Evolutionary conservation across 345 rosid genomes (phyloP).

Genomic region (Salix caprea): DNA sequence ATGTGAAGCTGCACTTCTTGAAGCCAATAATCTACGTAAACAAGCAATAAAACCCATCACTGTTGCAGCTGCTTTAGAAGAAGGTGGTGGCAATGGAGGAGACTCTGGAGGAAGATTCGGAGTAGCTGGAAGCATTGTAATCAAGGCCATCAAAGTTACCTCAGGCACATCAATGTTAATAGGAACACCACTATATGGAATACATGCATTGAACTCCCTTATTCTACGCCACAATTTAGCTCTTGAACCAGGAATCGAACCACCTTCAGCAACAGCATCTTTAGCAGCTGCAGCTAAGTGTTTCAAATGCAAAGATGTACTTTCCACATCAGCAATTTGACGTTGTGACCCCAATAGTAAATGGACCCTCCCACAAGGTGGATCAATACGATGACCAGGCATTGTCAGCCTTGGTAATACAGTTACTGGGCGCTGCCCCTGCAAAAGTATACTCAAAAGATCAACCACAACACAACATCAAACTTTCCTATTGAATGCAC

Average conservation of each 20-base stretch:
- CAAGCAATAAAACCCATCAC: slow-evolving; percentile 95
- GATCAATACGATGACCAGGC: slow-evolving; percentile 99
- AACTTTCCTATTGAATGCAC: slow-evolving; percentile 1
- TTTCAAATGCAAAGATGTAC: slow-evolving; percentile 76
- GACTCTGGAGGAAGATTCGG: slow-evolving; percentile 93
- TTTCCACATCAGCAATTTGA: slow-evolving; percentile 62
- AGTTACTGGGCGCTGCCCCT: slow-evolving; percentile 86
- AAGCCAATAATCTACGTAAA: slow-evolving; percentile 84
- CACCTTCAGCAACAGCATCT: slow-evolving; percentile 99
- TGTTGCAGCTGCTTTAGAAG: slow-evolving; percentile 99
- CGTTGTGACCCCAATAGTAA: slow-evolving; percentile 46
- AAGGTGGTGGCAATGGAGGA: slow-evolving; percentile 96
- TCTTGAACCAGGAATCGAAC: slow-evolving; percentile 90
- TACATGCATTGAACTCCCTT: slow-evolving; percentile 95
- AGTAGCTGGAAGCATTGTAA: slow-evolving; percentile 93
- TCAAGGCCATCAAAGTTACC: slow-evolving; percentile 96
- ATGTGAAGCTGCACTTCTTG: slow-evolving; percentile 92
- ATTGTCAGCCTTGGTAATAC: slow-evolving; percentile 91
- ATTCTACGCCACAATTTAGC: slow-evolving; percentile 98
- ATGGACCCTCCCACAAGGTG: slow-evolving; percentile 93
- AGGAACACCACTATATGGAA: slow-evolving; percentile 86
- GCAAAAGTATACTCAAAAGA: slow-evolving; percentile 19
- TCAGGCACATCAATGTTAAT: slow-evolving; percentile 82
- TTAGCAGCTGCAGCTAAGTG: slow-evolving; percentile 95
- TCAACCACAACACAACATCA: slow-evolving; percentile 4